Evolutionary conservation across 768 basidiomycete species (phyloP), one percentile per base, ranked within the genome.

Genomic region (Hysterangium stoloniferum): DNA sequence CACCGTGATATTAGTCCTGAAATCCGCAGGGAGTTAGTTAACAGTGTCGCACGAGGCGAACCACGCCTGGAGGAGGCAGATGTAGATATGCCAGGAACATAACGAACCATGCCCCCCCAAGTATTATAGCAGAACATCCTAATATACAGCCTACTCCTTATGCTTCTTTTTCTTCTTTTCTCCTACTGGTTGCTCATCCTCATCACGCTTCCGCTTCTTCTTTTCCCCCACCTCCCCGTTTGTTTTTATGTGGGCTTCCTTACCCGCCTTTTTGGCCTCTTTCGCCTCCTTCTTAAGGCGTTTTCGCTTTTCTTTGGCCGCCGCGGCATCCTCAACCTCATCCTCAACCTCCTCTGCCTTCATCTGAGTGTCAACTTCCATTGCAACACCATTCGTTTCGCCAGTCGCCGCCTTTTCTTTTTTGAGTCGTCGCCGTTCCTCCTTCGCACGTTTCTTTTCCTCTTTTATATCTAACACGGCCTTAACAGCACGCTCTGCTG

Each of bases 1-100:
- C 96, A 99, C 62, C 74, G 83, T 6, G 84, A 91, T 63, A 96
- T 98, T 59, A 76, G 88, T 40, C 72, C 82, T 0, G 96, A 99
- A 68, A 83, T 97, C 49, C 77, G 96, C 60, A 69, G 96, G 56
- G 96, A 98, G 63, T 69, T 99, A 25, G 76, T 93, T 44, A 89
- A 82, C 61, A 88, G 86, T 3, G 89, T 93, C 8, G 84, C 78
- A 40, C 74, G 95, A 58, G 95, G 90, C 0, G 92, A 89, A 28
- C 80, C 86, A 24, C 72, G 84, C 57, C 68, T 72, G 11, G 78
- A 78, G 49, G 75, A 78, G 51, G 78, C 77, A 49, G 87, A 89
- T 61, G 68, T 82, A 35, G 70, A 72, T 44, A 86, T 85, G 84
- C 54, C 17, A 15, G 17, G 17, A 15, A 33, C 32, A 24, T 54